A percentile compares a stretch with the other conserved stretches of the same genome.
Evolutionary conservation across 805 yeast species (phyloP).

Genomic region (Candida chilensis): DNA sequence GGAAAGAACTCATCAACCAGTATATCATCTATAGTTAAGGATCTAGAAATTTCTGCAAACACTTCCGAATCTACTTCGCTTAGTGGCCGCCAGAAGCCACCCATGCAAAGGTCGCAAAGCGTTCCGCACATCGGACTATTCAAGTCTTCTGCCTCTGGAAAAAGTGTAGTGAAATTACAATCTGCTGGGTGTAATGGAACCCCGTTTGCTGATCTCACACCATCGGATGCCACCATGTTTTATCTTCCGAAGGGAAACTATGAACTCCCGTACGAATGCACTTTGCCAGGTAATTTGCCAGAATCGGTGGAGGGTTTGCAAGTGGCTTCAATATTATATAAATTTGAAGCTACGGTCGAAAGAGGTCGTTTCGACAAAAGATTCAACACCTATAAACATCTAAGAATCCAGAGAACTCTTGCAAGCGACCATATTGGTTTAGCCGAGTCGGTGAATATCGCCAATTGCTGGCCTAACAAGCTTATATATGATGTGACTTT

Average conservation of each 20-base stretch:
- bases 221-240: constrained; percentile 20
- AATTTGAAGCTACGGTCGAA: constrained; percentile 28
- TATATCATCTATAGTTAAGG: no score
- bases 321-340: constrained; percentile 31
- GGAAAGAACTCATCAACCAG: no score
- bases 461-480: constrained; percentile 44
- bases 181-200: constrained; percentile 31
- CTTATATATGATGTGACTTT: constrained; percentile 38
- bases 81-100: no score
- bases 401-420: constrained; percentile 34
- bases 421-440: constrained; percentile 27
- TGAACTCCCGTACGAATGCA: constrained; percentile 34
- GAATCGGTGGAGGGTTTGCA: constrained; percentile 44
- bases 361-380: constrained; percentile 33
- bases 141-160: no score
- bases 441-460: constrained; percentile 33
- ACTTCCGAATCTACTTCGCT: no score
- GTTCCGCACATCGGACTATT: no score
- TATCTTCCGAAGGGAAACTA: constrained; percentile 43
- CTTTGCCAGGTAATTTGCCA: constrained; percentile 34
- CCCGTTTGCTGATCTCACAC: constrained; percentile 22
- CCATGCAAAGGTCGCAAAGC: no score
- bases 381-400: constrained; percentile 19
- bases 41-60: no score
- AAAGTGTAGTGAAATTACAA: no score